phyloP scores from a whole-genome alignment of 75 land plant genomes.

The Cunninghamia lanceolata region DNA sequence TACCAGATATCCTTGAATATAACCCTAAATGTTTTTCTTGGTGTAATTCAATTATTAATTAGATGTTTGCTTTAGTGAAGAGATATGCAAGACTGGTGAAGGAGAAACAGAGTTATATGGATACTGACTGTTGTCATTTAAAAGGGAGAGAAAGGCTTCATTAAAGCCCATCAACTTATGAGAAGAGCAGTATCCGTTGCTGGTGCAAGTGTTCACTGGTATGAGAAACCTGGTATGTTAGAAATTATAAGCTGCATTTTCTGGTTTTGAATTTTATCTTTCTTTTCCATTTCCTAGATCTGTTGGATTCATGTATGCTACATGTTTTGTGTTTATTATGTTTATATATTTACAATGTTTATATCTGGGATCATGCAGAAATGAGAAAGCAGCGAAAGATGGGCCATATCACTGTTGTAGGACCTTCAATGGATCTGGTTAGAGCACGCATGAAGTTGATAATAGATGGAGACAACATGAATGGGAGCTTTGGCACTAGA shows the following conservation, averaged over 20 bases:
- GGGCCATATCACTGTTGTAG: slow-evolving; percentile 97
- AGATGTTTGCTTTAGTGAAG: background rate
- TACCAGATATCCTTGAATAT: background rate
- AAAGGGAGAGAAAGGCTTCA: slow-evolving; percentile 80
- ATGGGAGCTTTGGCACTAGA: background rate
- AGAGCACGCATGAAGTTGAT: slow-evolving; percentile 47
- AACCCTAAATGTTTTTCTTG: background rate
- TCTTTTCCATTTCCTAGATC: background rate
- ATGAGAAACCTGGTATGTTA: slow-evolving; percentile 78
- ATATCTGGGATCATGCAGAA: slow-evolving; percentile 30
- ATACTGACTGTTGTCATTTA: background rate
- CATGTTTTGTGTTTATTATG: background rate
- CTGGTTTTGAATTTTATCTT: background rate
- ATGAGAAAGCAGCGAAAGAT: slow-evolving; percentile 91
- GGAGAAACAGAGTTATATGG: background rate
- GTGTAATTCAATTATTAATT: background rate
- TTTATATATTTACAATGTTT: background rate
- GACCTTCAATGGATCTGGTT: slow-evolving; percentile 54
- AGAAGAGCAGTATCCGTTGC: slow-evolving; percentile 60
- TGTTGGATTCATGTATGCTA: slow-evolving; percentile 4
- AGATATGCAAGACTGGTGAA: background rate
- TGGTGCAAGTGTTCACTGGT: slow-evolving; percentile 94
- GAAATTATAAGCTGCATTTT: background rate
- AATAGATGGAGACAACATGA: slow-evolving; percentile 29
- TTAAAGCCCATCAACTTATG: slow-evolving; percentile 55